phyloP scores from a whole-genome alignment of 257 asterid species.

The Knoxia roxburghii region DNA sequence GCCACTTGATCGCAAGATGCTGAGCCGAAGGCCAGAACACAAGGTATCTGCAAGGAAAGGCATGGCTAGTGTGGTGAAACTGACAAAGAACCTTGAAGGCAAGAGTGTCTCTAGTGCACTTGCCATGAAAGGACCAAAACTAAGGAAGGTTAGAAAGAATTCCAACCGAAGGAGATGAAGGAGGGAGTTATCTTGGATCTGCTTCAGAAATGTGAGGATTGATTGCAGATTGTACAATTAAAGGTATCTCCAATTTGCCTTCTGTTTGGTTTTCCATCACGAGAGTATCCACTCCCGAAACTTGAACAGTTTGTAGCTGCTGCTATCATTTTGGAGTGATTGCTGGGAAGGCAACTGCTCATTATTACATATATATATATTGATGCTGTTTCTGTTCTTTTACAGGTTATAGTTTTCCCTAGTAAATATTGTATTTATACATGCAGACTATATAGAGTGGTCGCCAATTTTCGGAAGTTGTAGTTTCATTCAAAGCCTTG shows the following conservation, averaged over 20 bases:
- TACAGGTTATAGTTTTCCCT: background rate
- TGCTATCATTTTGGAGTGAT: background rate
- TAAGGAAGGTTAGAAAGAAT: constrained; percentile 29
- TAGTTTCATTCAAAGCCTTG: background rate
- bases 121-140: constrained; percentile 34
- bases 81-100: constrained; percentile 80
- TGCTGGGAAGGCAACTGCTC: background rate
- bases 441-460: background rate
- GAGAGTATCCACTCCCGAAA: background rate
- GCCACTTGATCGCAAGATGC: constrained; percentile 98
- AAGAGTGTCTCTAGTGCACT: constrained; percentile 69
- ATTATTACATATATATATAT: background rate
- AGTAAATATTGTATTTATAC: background rate
- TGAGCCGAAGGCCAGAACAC: constrained; percentile 89
- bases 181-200: background rate
- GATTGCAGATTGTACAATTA: too few relatives aligned
- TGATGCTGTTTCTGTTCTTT: background rate
- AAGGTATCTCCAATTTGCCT: too few relatives aligned
- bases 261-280: constrained; percentile 9
- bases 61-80: constrained; percentile 77
- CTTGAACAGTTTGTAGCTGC: background rate
- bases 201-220: too few relatives aligned
- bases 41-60: constrained; percentile 84
- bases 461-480: background rate
- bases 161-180: constrained; percentile 19